Evolutionary conservation across 1,284 basidiomycete genomes (phyloP).

Genomic region (Trametes sp.): DNA sequence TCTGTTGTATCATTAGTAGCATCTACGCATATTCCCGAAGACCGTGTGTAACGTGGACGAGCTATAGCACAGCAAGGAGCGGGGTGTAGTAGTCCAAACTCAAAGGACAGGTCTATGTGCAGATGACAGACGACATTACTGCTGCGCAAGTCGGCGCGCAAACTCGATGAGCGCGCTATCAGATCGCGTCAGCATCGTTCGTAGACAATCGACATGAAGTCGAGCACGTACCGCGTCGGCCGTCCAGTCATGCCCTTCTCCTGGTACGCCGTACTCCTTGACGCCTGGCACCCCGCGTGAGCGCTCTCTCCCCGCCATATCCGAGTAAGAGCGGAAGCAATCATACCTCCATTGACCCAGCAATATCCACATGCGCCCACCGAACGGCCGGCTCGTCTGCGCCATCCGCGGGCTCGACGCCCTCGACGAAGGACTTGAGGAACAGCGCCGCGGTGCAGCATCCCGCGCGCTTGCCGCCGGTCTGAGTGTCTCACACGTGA

Average conservation of each 20-base stretch:
- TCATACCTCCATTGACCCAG: slow-evolving; percentile 78
- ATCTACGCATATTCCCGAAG: no score
- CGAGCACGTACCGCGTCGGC: slow-evolving; percentile 66
- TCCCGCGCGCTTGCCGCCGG: slow-evolving; percentile 78
- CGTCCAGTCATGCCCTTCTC: slow-evolving; percentile 84
- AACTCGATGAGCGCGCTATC: slow-evolving; percentile 42
- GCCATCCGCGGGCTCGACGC: slow-evolving; percentile 63
- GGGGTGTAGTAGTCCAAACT: background rate
- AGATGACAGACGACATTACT: no score
- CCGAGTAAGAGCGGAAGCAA: background rate
- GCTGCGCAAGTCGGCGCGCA: slow-evolving; percentile 20
- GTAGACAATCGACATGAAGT: background rate
- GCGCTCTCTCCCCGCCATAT: background rate
- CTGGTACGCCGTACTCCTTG: slow-evolving; percentile 66
- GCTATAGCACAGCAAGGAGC: no score
- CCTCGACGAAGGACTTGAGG: slow-evolving; percentile 83
- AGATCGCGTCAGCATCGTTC: background rate
- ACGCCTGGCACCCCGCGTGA: slow-evolving; percentile 47
- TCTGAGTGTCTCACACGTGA: slow-evolving; percentile 45
- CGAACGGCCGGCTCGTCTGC: slow-evolving; percentile 58
- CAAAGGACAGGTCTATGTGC: no score
- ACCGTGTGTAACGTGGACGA: no score
- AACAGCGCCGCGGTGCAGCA: slow-evolving; percentile 88
- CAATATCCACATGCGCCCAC: slow-evolving; percentile 90
- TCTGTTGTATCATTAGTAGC: background rate